These are phyloP conservation scores for Apiospora saccharicola DNA, from an alignment of 2,329 filamentous ascomycete genomes.

Conservation along the genomic window DNA sequence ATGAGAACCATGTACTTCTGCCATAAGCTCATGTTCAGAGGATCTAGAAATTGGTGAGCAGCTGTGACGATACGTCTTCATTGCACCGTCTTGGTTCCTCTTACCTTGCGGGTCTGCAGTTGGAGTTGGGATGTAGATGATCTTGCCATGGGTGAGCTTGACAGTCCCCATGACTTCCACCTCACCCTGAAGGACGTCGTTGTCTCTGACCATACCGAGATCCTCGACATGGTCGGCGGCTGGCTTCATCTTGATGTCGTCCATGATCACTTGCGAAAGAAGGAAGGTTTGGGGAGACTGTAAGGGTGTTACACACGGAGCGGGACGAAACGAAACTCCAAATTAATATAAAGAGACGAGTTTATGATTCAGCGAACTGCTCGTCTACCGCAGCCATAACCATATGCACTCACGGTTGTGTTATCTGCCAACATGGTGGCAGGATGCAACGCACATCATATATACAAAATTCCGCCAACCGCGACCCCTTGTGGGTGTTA, in stretches of 20 bases:
- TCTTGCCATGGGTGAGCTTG: constrained; percentile 41
- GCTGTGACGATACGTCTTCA: too few relatives aligned
- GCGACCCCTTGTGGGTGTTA: neutral
- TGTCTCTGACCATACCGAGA: neutral
- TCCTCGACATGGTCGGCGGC: constrained; percentile 19
- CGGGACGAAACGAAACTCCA: neutral
- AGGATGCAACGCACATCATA: constrained; percentile 10
- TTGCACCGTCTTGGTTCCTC: neutral
- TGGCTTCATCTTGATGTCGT: constrained; percentile 3
- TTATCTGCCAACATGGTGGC: neutral
- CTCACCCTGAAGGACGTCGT: neutral
- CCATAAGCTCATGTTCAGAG: constrained; percentile 40
- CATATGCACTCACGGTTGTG: neutral
- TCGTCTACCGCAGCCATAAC: neutral
- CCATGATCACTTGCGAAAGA: neutral
- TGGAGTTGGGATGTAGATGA: constrained; percentile 45
- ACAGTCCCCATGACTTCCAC: constrained; percentile 32
- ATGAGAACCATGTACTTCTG: constrained; percentile 40
- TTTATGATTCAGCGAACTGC: neutral
- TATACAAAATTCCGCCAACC: neutral
- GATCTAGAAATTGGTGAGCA: constrained; percentile 32
- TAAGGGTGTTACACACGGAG: neutral
- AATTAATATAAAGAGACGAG: neutral
- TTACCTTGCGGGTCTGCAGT: constrained; percentile 43
- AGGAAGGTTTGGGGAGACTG: neutral